These are phyloP conservation scores for Apiospora sp. DNA, from an alignment of 2,329 filamentous ascomycete genomes.

Conservation along the genomic window DNA sequence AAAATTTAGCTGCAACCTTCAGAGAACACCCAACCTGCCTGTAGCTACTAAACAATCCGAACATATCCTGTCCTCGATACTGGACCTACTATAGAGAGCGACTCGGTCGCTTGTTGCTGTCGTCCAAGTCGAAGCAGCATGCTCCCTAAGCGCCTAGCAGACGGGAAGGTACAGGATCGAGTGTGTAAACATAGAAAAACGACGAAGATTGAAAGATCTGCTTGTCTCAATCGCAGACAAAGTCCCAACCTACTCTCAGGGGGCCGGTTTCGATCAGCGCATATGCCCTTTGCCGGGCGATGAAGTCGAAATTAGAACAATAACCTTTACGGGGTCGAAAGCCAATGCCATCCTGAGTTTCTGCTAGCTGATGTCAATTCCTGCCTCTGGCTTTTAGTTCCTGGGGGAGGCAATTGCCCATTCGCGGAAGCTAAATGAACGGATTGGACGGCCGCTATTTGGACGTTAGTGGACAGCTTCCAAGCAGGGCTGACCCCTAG, in stretches of 20 bases:
- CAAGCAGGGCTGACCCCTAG: constrained; percentile 13
- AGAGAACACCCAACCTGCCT: no score
- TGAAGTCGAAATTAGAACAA: constrained; percentile 21
- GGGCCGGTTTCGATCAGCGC: constrained; percentile 14
- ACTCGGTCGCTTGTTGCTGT: neutral
- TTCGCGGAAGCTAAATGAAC: neutral
- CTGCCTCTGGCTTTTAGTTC: neutral
- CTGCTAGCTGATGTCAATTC: neutral
- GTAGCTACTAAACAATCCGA: no score
- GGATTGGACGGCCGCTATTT: neutral
- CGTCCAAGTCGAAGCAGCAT: neutral
- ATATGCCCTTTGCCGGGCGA: neutral
- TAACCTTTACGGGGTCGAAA: constrained; percentile 2
- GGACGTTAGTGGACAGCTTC: neutral
- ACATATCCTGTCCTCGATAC: neutral
- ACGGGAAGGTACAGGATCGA: constrained; percentile 15
- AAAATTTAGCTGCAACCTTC: neutral
- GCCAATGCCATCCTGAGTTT: constrained; percentile 13
- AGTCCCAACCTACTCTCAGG: neutral
- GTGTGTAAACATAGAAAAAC: constrained; percentile 1
- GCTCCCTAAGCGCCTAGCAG: neutral
- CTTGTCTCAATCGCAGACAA: constrained; percentile 3
- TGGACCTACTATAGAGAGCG: neutral
- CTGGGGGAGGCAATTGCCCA: no score
- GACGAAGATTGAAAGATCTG: neutral